Conservation (phyloP, 495 filamentous ascomycete species). For the Melanomma pulvis-pyrius region DNA sequence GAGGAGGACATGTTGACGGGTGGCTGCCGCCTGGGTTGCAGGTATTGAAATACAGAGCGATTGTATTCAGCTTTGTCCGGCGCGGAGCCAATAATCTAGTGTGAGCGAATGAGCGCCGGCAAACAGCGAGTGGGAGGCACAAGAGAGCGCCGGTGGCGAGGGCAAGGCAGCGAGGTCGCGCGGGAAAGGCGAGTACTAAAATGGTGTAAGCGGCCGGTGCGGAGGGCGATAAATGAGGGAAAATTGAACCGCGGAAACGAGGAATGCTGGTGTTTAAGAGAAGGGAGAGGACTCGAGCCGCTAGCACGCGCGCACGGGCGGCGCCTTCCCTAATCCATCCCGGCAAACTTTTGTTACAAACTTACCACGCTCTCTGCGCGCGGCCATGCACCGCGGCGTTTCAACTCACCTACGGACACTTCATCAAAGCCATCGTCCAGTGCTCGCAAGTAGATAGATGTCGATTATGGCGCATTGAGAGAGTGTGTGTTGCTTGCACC, state of each 20-base stretch:
- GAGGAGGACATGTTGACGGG: conserved; percentile 44
- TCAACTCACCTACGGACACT: not conserved
- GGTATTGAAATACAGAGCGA: conserved; percentile 28
- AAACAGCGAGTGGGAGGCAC: conserved; percentile 2
- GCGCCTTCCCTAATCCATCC: not conserved
- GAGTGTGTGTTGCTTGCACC: too few species aligned
- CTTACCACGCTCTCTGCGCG: not conserved
- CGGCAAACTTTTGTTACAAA: not conserved
- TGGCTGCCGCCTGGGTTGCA: conserved; percentile 17
- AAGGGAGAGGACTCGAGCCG: conserved; percentile 36
- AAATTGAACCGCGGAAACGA: conserved; percentile 26
- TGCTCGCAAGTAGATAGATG: not conserved
- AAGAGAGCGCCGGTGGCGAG: conserved; percentile 16
- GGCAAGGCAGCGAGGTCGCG: conserved; percentile 44
- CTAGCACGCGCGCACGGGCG: not conserved
- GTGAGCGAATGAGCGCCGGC: conserved; percentile 19
- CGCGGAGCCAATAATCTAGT: conserved; percentile 15
- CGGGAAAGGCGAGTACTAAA: conserved; percentile 28
- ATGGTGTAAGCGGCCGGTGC: conserved; percentile 11
- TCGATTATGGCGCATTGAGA: too few species aligned
- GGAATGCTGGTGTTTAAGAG: conserved; percentile 37
- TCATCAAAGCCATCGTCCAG: not conserved
- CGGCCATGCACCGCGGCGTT: not conserved
- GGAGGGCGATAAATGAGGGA: conserved; percentile 24
- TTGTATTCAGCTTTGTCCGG: conserved; percentile 29